phyloP scores from a whole-genome alignment of 148 eudicot species.

The Selenicereus undatus region DNA sequence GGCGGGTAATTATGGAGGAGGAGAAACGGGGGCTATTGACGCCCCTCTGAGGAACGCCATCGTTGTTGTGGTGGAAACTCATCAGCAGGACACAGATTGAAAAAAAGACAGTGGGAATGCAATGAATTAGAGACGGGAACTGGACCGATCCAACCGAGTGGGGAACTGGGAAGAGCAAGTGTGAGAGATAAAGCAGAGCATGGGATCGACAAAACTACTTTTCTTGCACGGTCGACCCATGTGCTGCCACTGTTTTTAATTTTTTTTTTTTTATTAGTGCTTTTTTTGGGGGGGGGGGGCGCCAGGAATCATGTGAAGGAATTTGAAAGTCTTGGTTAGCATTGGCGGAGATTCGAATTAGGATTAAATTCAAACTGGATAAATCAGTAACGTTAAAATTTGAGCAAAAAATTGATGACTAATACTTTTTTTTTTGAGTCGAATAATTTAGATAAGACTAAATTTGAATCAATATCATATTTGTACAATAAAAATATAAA shows the following conservation, averaged over 20 bases:
- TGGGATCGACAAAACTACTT: background rate
- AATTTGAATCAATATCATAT: too few species aligned
- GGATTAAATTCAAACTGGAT: too few species aligned
- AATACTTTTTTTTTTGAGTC: too few species aligned
- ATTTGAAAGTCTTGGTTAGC: too few species aligned
- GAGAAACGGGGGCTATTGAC: slow-evolving; percentile 76
- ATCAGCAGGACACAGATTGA: slow-evolving; percentile 10
- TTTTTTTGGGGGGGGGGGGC: too few species aligned
- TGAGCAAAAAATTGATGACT: too few species aligned
- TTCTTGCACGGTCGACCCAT: background rate
- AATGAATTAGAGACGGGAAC: background rate
- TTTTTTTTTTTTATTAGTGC: too few species aligned
- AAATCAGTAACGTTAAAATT: too few species aligned
- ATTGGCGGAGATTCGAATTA: too few species aligned
- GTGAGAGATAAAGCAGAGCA: background rate
- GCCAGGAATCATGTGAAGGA: too few species aligned
- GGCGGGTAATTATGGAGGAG: slow-evolving; percentile 68
- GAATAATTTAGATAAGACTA: too few species aligned
- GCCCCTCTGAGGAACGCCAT: slow-evolving; percentile 49
- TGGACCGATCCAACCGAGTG: background rate
- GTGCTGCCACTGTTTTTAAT: background rate
- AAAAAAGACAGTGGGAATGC: background rate
- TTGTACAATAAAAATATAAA: too few species aligned
- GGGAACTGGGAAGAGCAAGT: background rate
- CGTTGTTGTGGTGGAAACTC: slow-evolving; percentile 45